A percentile compares a stretch with the other conserved stretches of the same genome.
These are phyloP conservation scores for Termitomyces titanicus DNA, from an alignment of 768 basidiomycete genomes.

Conservation along the genomic window DNA sequence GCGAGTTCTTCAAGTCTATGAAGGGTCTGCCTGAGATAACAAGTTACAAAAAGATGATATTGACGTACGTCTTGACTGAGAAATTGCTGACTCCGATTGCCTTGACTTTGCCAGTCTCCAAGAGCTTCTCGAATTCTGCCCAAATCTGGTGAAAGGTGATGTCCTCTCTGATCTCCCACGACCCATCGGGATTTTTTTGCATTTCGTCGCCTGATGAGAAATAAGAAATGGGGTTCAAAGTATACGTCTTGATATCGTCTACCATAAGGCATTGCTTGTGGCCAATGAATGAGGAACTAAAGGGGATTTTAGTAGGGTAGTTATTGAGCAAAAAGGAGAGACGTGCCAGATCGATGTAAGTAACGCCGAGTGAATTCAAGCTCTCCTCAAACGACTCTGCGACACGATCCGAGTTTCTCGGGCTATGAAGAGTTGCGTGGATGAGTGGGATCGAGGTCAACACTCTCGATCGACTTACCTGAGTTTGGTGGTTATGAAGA, in stretches of 20 bases:
- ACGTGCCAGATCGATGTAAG: conserved; percentile 45
- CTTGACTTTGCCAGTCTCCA: conserved; percentile 40
- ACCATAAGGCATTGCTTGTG: conserved; percentile 32
- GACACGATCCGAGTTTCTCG: conserved; percentile 30
- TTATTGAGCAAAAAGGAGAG: background rate
- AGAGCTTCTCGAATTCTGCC: conserved; percentile 48
- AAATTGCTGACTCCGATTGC: conserved; percentile 63
- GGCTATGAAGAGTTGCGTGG: background rate
- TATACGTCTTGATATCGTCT: conserved; percentile 17
- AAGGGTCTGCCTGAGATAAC: background rate
- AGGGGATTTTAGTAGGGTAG: no score
- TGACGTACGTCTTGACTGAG: conserved; percentile 47
- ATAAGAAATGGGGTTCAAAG: background rate
- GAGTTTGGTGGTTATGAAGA: conserved; percentile 51
- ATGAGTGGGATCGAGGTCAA: background rate
- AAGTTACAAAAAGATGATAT: background rate
- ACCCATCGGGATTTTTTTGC: conserved; percentile 29
- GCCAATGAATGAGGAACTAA: conserved; percentile 52
- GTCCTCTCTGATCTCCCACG: conserved; percentile 25
- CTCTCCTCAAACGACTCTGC: conserved; percentile 38
- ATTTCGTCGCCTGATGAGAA: background rate
- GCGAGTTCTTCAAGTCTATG: conserved; percentile 35
- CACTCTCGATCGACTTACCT: conserved; percentile 21
- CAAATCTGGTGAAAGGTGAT: conserved; percentile 41
- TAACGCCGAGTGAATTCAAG: conserved; percentile 34